phyloP scores from a whole-genome alignment of 768 basidiomycete genomes.

The Dioszegia crocea region DNA sequence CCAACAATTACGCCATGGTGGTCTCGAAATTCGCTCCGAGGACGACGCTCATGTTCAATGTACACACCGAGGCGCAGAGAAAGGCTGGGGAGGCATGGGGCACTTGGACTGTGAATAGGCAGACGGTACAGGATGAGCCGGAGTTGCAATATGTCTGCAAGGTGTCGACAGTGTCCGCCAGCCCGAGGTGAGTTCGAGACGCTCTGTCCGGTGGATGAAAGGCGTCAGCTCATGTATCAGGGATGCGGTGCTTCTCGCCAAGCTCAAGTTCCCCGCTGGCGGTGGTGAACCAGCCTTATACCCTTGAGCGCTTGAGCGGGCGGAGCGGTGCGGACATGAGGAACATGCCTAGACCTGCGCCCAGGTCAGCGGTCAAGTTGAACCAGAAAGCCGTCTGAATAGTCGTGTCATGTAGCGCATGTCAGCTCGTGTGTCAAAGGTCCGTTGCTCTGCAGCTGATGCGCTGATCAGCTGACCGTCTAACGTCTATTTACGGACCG shows the following conservation, averaged over 20 bases:
- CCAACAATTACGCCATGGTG: conserved; percentile 69
- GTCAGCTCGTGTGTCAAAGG: no score
- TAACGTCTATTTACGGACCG: no score
- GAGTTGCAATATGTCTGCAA: conserved; percentile 25
- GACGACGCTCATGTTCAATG: conserved; percentile 57
- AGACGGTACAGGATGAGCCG: conserved; percentile 12
- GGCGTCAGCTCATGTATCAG: conserved; percentile 11
- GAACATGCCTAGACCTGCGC: no score
- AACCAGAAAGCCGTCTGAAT: no score
- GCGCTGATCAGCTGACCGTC: no score
- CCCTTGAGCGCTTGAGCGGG: conserved; percentile 13
- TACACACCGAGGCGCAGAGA: conserved; percentile 54
- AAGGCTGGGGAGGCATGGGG: conserved; percentile 67
- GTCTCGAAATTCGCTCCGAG: conserved; percentile 54
- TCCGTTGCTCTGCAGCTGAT: no score
- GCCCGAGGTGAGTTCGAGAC: conserved; percentile 27
- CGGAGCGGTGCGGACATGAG: no score
- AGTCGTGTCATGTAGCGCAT: no score
- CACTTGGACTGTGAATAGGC: conserved; percentile 54
- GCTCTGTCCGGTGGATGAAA: neutral
- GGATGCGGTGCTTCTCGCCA: conserved; percentile 32
- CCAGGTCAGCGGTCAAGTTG: no score
- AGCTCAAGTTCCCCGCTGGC: conserved; percentile 25
- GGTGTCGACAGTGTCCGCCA: conserved; percentile 24
- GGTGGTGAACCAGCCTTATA: conserved; percentile 24